Percentiles rank a stretch among this genome's conserved stretches.
Evolutionary conservation across 164 flowering plant species (phyloP).

Genomic region (Dillenia turbinata): DNA sequence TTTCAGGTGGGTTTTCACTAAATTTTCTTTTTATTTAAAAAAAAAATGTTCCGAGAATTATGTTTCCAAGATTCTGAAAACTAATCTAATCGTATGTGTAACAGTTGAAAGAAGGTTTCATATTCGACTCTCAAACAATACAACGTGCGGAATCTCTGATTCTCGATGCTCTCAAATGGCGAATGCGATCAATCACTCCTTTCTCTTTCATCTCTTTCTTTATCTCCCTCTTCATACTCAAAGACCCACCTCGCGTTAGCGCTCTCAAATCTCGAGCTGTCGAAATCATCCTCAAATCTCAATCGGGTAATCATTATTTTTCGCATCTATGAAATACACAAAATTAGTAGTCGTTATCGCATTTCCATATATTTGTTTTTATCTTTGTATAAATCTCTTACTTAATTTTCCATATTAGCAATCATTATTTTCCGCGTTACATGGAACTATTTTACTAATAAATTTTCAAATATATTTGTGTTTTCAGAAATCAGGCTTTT

Average conservation of each 20-base stretch:
- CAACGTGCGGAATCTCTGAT: constrained; percentile 56
- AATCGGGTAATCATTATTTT: constrained; percentile 29
- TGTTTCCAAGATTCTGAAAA: neutral
- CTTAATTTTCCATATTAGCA: too few species aligned
- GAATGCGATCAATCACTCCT: constrained; percentile 76
- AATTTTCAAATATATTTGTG: neutral
- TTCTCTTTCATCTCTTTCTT: constrained; percentile 57
- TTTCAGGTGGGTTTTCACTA: constrained; percentile 36
- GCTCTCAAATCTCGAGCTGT: constrained; percentile 45
- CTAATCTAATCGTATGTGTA: neutral
- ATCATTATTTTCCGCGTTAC: too few species aligned
- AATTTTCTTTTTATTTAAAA: neutral
- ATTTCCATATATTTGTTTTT: too few species aligned
- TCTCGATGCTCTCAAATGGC: constrained; percentile 61
- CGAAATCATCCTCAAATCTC: constrained; percentile 50
- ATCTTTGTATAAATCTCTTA: too few species aligned
- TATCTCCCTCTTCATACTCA: constrained; percentile 34
- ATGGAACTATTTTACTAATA: too few species aligned
- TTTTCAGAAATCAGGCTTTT: constrained; percentile 42
- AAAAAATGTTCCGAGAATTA: neutral
- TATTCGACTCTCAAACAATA: constrained; percentile 46
- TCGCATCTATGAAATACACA: too few species aligned
- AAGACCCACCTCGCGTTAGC: constrained; percentile 30
- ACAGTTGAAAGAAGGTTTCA: constrained; percentile 41
- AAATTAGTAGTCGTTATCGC: too few species aligned